Evolutionary conservation across 1,284 basidiomycete genomes (phyloP), one percentile per base, ranked within the genome.

Genomic region (Tausonia pullulans): DNA sequence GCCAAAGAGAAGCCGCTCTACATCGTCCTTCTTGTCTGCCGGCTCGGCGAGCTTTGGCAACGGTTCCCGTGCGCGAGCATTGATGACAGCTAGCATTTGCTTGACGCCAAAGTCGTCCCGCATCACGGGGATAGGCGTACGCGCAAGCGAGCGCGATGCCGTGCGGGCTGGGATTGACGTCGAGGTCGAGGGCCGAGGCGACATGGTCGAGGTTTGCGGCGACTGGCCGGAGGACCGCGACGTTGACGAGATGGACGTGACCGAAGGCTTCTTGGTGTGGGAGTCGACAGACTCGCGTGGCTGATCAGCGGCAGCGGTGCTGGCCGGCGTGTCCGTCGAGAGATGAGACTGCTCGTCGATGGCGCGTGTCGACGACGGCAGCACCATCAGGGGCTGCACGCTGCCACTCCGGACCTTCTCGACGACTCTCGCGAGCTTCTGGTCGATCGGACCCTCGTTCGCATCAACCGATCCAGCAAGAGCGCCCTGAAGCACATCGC

Each of bases 1-100:
- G 3, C 89, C 88, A 72, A 91, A 90, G 62, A 90, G 72, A 71
- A 86, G 71, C 68, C 84, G 84, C 64, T 90, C 87, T 16, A 88
- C 83, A 10, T 97, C 93, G 69, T 91, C 93, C 72, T 88, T 87
- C 67, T 90, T 87, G 27, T 81, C 80, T 0, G 95, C 89, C 43
- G 80, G 78, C 68, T 87, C 82, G 76, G 98, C 95, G 13, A 96
- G 81, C 53, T 81, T 82, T 69, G 76, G 60, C 13, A 74, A 60
- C 5, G 68, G 68, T 45, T 78, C 74, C 53, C 78, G 73, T 46
- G 84, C 85, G 46, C 82, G 81, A 49, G 83, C 81, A 71, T 89
- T 83, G 65, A 94, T 90, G 58, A 93, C 80, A 9, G 87, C 84
- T 79, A 92, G 81, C 86, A 94, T 89, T 63, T 84, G 80, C 11